phyloP scores from a whole-genome alignment of 768 basidiomycete species.

The Hygrophorus pudorinus region DNA sequence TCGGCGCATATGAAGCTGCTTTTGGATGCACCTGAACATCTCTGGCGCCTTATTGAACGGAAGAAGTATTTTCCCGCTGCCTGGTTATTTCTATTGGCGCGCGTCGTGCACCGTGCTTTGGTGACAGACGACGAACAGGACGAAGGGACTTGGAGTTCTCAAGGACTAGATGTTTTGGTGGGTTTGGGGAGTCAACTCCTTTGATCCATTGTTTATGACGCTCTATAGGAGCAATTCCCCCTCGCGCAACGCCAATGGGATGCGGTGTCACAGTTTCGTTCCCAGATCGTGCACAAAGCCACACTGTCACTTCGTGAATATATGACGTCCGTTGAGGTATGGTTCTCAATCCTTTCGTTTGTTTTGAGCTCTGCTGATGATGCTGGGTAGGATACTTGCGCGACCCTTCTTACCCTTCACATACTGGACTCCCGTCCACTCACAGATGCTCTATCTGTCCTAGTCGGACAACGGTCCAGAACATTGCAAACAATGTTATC shows the following conservation, averaged over 20 bases:
- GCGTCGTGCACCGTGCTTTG: constrained; percentile 75
- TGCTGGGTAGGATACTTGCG: constrained; percentile 51
- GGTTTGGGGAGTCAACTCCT: constrained; percentile 11
- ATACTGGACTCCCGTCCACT: constrained; percentile 84
- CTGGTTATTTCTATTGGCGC: constrained; percentile 78
- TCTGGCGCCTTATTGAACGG: constrained; percentile 80
- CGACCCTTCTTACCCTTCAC: constrained; percentile 73
- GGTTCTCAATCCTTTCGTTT: constrained; percentile 8
- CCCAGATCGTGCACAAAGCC: constrained; percentile 85
- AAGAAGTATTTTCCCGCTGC: constrained; percentile 75
- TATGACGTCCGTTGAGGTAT: constrained; percentile 41
- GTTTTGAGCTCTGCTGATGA: neutral
- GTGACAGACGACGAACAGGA: constrained; percentile 54
- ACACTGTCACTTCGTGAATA: constrained; percentile 66
- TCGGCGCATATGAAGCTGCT: constrained; percentile 89
- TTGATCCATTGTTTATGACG: neutral
- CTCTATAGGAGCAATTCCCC: constrained; percentile 68
- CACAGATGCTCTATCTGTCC: constrained; percentile 56
- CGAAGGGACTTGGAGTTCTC: constrained; percentile 46
- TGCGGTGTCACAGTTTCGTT: constrained; percentile 71
- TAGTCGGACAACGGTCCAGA: constrained; percentile 63
- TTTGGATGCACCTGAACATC: constrained; percentile 82
- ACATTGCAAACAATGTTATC: constrained; percentile 38
- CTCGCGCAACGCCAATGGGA: constrained; percentile 93
- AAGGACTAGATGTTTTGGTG: constrained; percentile 57